A percentile compares a stretch with the other conserved stretches of the same genome.
phyloP scores from a whole-genome alignment of 371 early-diverging fungal genomes.

The Mucor sp. region DNA sequence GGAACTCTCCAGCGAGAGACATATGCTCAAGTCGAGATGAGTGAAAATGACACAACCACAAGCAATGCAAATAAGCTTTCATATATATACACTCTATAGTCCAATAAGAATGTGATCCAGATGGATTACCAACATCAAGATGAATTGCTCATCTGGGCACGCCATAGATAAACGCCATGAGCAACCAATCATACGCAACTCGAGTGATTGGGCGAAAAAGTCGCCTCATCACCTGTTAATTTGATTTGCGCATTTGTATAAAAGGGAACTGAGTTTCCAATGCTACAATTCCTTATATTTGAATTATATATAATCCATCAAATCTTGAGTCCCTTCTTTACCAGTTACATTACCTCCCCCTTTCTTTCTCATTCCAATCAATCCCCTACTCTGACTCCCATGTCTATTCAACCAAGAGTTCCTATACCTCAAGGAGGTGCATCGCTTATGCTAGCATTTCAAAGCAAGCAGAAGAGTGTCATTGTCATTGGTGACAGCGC shows the following conservation, averaged over 20 bases:
- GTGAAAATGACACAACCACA: background rate
- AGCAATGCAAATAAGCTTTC: background rate
- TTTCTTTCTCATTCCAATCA: background rate
- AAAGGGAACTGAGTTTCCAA: constrained; percentile 10
- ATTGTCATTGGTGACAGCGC: constrained; percentile 69
- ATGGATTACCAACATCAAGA: background rate
- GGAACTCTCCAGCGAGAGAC: background rate
- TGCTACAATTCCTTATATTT: background rate
- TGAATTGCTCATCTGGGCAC: constrained; percentile 20
- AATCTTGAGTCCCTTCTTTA: background rate
- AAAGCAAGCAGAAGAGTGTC: constrained; percentile 52
- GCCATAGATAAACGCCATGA: constrained; percentile 26
- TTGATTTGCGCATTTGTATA: constrained; percentile 25
- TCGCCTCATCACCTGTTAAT: constrained; percentile 23
- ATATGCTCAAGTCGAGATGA: background rate
- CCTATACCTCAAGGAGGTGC: constrained; percentile 61
- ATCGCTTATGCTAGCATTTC: constrained; percentile 72
- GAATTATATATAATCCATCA: background rate
- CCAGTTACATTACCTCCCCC: background rate
- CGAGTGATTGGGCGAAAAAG: constrained; percentile 16
- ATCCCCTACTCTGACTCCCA: constrained; percentile 4
- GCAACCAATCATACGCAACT: constrained; percentile 12
- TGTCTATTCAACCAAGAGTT: constrained; percentile 18
- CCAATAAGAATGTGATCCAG: background rate
- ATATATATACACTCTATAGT: background rate